Evolutionary conservation across 768 basidiomycete species (phyloP).

Genomic region (Auriculariales sp.): DNA sequence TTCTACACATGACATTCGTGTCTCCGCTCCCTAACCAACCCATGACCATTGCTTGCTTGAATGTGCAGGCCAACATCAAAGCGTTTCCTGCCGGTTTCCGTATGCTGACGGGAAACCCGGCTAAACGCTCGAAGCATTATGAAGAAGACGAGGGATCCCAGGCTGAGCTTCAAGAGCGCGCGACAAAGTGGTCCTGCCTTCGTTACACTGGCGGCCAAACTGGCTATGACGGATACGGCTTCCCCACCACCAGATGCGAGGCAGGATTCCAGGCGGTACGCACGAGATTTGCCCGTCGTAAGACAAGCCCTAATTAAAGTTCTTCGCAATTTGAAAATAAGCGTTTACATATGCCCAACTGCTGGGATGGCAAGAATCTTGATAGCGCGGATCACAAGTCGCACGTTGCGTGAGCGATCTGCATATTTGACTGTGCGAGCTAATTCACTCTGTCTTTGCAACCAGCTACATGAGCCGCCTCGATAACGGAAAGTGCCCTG

Average conservation of each 20-base stretch:
- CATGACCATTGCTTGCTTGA: no score
- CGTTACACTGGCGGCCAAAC: constrained; percentile 19
- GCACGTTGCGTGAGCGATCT: constrained; percentile 21
- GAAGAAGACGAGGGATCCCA: neutral
- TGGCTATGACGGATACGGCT: constrained; percentile 8
- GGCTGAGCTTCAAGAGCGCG: constrained; percentile 21
- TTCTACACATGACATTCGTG: no score
- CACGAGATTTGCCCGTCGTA: neutral
- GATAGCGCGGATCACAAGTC: constrained; percentile 24
- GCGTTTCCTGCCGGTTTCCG: constrained; percentile 6
- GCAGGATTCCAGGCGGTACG: constrained; percentile 13
- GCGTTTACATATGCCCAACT: constrained; percentile 19
- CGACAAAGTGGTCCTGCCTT: constrained; percentile 29
- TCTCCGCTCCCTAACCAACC: no score
- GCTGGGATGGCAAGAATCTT: constrained; percentile 26
- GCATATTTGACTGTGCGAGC: neutral
- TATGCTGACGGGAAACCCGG: constrained; percentile 32
- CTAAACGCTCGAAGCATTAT: constrained; percentile 30
- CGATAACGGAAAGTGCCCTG: neutral
- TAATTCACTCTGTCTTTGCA: neutral
- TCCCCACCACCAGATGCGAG: constrained; percentile 11
- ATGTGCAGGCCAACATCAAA: no score
- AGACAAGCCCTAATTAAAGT: neutral
- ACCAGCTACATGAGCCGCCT: neutral
- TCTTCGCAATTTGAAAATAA: neutral